phyloP scores from a whole-genome alignment of 2,329 filamentous ascomycete species.

The Pseudopithomyces chartarum region DNA sequence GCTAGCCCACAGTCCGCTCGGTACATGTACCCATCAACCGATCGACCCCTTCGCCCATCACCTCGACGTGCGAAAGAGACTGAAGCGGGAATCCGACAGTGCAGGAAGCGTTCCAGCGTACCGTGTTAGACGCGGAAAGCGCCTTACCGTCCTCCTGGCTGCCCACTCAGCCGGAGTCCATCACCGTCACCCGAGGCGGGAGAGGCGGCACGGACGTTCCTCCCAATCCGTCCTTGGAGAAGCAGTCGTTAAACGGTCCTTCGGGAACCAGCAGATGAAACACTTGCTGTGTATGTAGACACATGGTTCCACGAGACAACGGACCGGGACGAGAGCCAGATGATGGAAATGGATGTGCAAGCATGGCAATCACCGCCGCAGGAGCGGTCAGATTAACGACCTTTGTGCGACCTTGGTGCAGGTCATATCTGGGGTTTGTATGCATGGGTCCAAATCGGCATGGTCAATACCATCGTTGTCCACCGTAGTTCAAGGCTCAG shows the following conservation, averaged over 20 bases:
- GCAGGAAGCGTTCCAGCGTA: conserved; percentile 20
- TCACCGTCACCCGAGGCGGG: conserved; percentile 19
- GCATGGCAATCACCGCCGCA: conserved; percentile 31
- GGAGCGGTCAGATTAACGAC: conserved; percentile 41
- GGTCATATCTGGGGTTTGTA: conserved; percentile 15
- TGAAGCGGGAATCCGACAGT: background rate
- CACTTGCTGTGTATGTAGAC: conserved; percentile 18
- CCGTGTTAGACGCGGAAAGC: conserved; percentile 31
- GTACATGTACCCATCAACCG: background rate
- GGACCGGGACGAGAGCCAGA: conserved; percentile 38
- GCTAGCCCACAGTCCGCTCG: conserved; percentile 23
- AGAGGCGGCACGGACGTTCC: conserved; percentile 16
- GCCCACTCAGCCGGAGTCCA: conserved; percentile 25
- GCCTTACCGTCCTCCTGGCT: conserved; percentile 21
- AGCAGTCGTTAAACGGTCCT: conserved; percentile 18
- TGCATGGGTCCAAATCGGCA: conserved; percentile 22
- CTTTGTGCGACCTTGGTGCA: conserved; percentile 28
- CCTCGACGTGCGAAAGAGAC: background rate
- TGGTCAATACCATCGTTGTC: background rate
- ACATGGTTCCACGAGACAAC: conserved; percentile 28
- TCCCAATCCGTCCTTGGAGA: conserved; percentile 15
- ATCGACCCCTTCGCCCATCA: background rate
- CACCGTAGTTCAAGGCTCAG: background rate
- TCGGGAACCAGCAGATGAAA: conserved; percentile 34
- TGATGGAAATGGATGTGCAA: conserved; percentile 15